Percentiles rank a stretch among this genome's conserved stretches.
Conservation (phyloP, 208 protist genomes). For the Trypanosomatidae sp. region DNA sequence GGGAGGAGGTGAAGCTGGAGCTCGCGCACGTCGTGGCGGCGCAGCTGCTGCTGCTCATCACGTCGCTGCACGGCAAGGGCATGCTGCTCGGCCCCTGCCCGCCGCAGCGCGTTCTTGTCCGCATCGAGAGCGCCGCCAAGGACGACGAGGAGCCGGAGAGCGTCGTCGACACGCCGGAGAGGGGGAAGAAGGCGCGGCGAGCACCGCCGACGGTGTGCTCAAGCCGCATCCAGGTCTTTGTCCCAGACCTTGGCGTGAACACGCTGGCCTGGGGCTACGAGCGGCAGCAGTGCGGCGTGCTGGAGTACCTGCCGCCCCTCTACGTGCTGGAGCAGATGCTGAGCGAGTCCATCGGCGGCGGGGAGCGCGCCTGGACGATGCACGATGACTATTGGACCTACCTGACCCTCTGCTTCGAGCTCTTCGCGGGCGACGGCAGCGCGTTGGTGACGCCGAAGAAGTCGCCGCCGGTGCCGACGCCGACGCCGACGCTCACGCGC, state of each 20-base stretch:
- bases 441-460: slow-evolving; percentile 44
- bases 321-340: slow-evolving; percentile 79
- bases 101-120: slow-evolving; percentile 68
- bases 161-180: slow-evolving; percentile 13
- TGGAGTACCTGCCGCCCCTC: slow-evolving; percentile 78
- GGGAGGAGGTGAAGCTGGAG: slow-evolving; percentile 53
- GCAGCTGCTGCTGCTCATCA: slow-evolving; percentile 69
- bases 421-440: slow-evolving; percentile 61
- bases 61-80: slow-evolving; percentile 79
- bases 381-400: slow-evolving; percentile 85
- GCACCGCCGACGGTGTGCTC: slow-evolving; percentile 25
- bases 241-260: slow-evolving; percentile 65
- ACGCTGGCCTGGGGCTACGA: slow-evolving; percentile 76
- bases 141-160: slow-evolving; percentile 10
- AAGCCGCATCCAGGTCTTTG: slow-evolving; percentile 61
- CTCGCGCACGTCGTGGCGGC: slow-evolving; percentile 62
- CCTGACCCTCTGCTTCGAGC: slow-evolving; percentile 77
- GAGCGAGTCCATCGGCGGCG: slow-evolving; percentile 30
- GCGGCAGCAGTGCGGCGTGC: slow-evolving; percentile 81
- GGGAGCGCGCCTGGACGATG: slow-evolving; percentile 61
- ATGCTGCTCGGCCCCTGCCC: slow-evolving; percentile 77
- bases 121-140: slow-evolving; percentile 32
- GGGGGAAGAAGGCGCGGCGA: slow-evolving; percentile 10
- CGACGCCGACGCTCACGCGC: slow-evolving; percentile 39
- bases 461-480: slow-evolving; percentile 21